Evolutionary conservation across 1,139 yeast species (phyloP), one percentile per base, ranked within the genome.

Genomic region (Magnusiomyces sp.): DNA sequence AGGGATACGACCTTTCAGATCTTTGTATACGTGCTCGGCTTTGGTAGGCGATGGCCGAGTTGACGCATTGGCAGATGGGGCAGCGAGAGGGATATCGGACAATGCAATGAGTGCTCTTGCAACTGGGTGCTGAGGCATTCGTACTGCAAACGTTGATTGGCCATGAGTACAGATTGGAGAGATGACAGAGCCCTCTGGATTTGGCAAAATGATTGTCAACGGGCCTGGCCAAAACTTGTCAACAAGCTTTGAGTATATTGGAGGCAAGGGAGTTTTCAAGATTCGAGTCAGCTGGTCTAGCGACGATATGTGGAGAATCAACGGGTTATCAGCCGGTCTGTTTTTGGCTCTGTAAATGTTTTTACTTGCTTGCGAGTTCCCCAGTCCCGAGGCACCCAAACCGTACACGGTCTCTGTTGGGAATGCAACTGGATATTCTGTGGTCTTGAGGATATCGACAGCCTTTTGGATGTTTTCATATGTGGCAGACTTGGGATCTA

Each of bases 341-440:
- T 88, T 88, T 62, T 92, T 92, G 36, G 97, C 97, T 33, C 68
- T 71, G 65, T 89, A 92, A 10, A 92, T 92, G 46, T 82, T 77
- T 51, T 67, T 65, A 1, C 90, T 95, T 0, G 95, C 77, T 5
- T 77, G 80, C 50, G 88, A 89, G 50, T 73, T 74, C n/a, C n/a
- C n/a, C 51, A 87, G 70, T 0, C 95, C 87, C 2, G 92, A 83
- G 0, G 95, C 98, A 0, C 95, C 98, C 2, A 92, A 73, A 0
- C 98, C 98, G 63, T 92, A 92, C 0, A 92, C 98, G 0, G 98
- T 92, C 63, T 92, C 98, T 0, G 98, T 88, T 2, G 98, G 98
- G 61, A 92, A 90, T 0, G 94, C 97, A 14, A 92, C 89, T 0
- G 82, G 88, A 31, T 79, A 70, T 36, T 71, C 64, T 0, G 86